Evolutionary conservation across 2,329 filamentous ascomycete genomes (phyloP).

Genomic region (Pyrenochaeta sp.): DNA sequence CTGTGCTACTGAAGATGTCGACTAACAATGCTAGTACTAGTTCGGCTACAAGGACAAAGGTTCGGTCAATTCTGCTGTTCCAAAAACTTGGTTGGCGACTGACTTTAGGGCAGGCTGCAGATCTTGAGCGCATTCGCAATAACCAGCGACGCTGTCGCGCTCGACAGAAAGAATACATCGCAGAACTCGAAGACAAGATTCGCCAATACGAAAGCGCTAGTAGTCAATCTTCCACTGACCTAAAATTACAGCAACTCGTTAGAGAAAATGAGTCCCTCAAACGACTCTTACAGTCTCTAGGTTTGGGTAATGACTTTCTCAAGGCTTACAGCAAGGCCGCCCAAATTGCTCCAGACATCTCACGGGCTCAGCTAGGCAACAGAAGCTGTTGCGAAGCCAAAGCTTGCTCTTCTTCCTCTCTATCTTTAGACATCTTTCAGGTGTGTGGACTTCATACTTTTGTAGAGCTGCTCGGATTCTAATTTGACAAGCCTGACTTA

Average conservation of each 20-base stretch:
- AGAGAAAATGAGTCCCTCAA: constrained; percentile 20
- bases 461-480: constrained; percentile 1
- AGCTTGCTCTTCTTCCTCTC: constrained; percentile 3
- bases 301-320: constrained; percentile 18
- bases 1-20: constrained; percentile 1
- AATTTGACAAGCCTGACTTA: constrained; percentile 8
- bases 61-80: background rate
- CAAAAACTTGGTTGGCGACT: background rate
- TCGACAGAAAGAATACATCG: constrained; percentile 21
- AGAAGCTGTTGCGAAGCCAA: constrained; percentile 1
- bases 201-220: constrained; percentile 13
- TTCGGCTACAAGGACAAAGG: constrained; percentile 4
- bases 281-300: constrained; percentile 19
- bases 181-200: constrained; percentile 22
- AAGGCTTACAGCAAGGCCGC: constrained; percentile 15
- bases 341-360: constrained; percentile 11
- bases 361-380: constrained; percentile 2
- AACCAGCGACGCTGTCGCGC: constrained; percentile 28
- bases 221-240: constrained; percentile 4
- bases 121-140: constrained; percentile 25
- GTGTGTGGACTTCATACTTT: constrained; percentile 5
- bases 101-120: constrained; percentile 9
- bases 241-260: constrained; percentile 6
- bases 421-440: constrained; percentile 5
- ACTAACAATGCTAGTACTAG: background rate